Evolutionary conservation across 805 yeast species (phyloP), one percentile per base, ranked within the genome.

Genomic region (Kluyveromyces aestuarii): DNA sequence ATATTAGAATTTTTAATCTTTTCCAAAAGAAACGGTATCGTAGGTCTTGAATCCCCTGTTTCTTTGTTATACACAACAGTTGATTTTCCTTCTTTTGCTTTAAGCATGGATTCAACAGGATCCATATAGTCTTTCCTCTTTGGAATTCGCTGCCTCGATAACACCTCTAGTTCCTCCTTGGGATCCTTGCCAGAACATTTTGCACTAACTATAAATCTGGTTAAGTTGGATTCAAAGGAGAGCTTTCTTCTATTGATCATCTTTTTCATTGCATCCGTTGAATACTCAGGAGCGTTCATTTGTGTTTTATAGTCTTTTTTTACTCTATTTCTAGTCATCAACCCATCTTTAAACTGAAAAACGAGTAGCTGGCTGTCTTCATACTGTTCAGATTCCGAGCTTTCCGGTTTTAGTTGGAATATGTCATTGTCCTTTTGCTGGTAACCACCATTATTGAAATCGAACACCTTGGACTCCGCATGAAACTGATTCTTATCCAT

Each of bases 301-400:
- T 74, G 76, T 6, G 74, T 67, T 45, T 61, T 71, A 54, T 59
- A 70, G 4, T 70, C 62, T 13, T 69, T 57, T 67, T 63, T 75
- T 40, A 69, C 75, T 71, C 72, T 77, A 54, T 69, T 78, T 56
- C 70, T 76, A 57, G 70, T 55, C 57, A 75, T 60, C 50, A 74
- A 71, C 13, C 84, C 86, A 62, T 90, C 96, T 16, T 79, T 72
- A 62, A 90, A 87, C 54, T 84, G 90, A 59, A 90, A 84, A 1
- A 87, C 71, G 27, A 90, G 69, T 8, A 86, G 58, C 53, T 82
- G 89, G 18, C 73, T 71, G 0, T 71, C 62, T 10, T 59, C 61
- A 30, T 30, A 30, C 6, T 57, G 60, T 13, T 62, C 62, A 11
- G 68, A 68, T 1, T 56, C 58, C 7, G 56, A 59, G 3, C 66